phyloP scores from a whole-genome alignment of 148 eudicot genomes.

The Camellia lanceoleosa region DNA sequence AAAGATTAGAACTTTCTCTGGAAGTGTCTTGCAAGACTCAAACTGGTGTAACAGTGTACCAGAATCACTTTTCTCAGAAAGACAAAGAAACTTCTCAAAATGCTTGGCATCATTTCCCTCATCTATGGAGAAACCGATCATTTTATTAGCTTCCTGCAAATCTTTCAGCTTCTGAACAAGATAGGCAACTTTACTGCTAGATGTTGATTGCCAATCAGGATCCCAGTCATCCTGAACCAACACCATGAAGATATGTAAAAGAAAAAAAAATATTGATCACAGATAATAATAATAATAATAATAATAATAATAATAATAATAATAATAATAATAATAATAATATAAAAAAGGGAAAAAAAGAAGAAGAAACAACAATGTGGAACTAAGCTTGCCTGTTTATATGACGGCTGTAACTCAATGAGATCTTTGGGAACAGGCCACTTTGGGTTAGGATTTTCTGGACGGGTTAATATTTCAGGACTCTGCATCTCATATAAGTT shows the following conservation, averaged over 20 bases:
- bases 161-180: conserved; percentile 72
- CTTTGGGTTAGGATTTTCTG: conserved; percentile 92
- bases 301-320: too few species aligned
- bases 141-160: conserved; percentile 49
- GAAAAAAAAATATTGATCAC: too few species aligned
- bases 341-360: background rate
- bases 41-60: conserved; percentile 18
- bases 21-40: conserved; percentile 24
- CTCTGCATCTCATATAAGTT: conserved; percentile 85
- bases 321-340: background rate
- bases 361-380: background rate
- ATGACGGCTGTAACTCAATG: conserved; percentile 95
- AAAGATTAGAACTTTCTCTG: conserved; percentile 81
- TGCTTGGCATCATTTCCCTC: conserved; percentile 25
- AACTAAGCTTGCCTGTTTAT: conserved; percentile 65
- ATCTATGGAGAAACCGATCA: conserved; percentile 22
- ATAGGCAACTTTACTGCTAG: conserved; percentile 93
- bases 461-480: conserved; percentile 80
- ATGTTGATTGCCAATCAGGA: conserved; percentile 99
- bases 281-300: too few species aligned
- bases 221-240: conserved; percentile 84
- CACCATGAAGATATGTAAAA: background rate
- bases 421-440: conserved; percentile 99
- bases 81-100: conserved; percentile 18
- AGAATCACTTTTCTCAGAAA: conserved; percentile 13